A percentile compares a stretch with the other conserved stretches of the same genome.
These are phyloP conservation scores for Millerozyma miso DNA, from an alignment of 805 yeast species.

Conservation along the genomic window DNA sequence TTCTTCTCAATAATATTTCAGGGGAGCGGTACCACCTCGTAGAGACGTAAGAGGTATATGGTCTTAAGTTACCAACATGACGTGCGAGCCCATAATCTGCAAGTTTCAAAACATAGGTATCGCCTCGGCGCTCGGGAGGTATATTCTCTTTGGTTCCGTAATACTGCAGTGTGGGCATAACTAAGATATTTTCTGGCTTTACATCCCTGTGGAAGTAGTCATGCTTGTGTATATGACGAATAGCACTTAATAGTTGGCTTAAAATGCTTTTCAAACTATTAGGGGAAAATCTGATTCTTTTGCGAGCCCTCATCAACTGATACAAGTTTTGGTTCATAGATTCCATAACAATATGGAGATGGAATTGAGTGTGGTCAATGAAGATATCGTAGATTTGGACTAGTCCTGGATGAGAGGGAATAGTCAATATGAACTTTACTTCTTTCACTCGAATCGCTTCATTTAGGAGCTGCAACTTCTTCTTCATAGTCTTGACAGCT, in stretches of 20 bases:
- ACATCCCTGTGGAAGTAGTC: conserved; percentile 83
- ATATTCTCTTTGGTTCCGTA: conserved; percentile 40
- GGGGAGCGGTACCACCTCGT: conserved; percentile 89
- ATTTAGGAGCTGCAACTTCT: conserved; percentile 34
- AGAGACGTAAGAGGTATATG: conserved; percentile 72
- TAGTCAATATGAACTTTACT: conserved; percentile 57
- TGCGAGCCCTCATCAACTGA: conserved; percentile 67
- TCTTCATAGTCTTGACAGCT: conserved; percentile 80
- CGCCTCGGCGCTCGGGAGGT: conserved; percentile 37
- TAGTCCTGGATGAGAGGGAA: conserved; percentile 68
- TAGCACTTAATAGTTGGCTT: conserved; percentile 69
- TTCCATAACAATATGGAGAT: conserved; percentile 84
- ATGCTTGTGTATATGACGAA: conserved; percentile 72
- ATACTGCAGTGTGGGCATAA: conserved; percentile 53
- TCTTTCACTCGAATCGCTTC: conserved; percentile 52
- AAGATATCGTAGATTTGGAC: conserved; percentile 78
- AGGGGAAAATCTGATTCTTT: conserved; percentile 48
- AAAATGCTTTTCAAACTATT: conserved; percentile 61
- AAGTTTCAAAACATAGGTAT: conserved; percentile 60
- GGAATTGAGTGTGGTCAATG: conserved; percentile 55
- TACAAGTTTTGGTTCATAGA: conserved; percentile 77
- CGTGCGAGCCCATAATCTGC: conserved; percentile 83
- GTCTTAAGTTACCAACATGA: conserved; percentile 45
- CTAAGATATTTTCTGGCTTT: conserved; percentile 88
- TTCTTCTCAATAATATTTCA: conserved; percentile 65